Percentiles rank a stretch among this genome's conserved stretches.
These are phyloP conservation scores for Chaetomium sp. DNA, from an alignment of 2,329 filamentous ascomycete genomes.

Conservation along the genomic window DNA sequence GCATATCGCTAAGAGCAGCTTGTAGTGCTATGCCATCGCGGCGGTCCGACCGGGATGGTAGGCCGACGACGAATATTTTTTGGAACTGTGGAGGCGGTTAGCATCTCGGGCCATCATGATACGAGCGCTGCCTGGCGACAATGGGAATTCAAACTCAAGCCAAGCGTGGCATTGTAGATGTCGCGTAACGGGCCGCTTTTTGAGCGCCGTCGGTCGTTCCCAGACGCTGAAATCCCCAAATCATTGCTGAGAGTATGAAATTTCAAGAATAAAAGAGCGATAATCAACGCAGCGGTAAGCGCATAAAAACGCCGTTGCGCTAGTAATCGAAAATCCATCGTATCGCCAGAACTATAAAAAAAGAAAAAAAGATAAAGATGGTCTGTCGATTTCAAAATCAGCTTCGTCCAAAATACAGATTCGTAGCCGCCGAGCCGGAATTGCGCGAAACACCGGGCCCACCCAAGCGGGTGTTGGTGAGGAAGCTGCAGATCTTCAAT, in stretches of 20 bases:
- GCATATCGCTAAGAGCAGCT: constrained; percentile 47
- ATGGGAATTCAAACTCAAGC: constrained; percentile 7
- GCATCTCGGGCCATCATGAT: constrained; percentile 25
- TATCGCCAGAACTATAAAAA: not conserved
- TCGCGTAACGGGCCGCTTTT: constrained; percentile 1
- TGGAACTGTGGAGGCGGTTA: constrained; percentile 44
- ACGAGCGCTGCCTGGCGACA: not conserved
- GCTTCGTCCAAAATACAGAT: not conserved
- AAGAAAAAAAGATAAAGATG: not conserved
- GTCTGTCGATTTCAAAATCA: not conserved
- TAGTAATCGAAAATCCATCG: not conserved
- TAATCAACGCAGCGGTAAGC: not conserved
- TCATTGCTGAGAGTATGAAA: not conserved
- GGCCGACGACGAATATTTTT: constrained; percentile 53
- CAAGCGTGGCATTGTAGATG: constrained; percentile 14
- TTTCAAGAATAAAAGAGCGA: not conserved
- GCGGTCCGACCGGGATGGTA: constrained; percentile 52
- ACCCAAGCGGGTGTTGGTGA: not conserved
- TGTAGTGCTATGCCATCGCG: constrained; percentile 50
- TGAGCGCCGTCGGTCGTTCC: not conserved
- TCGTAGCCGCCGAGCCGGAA: not conserved
- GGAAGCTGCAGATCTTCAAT: not conserved
- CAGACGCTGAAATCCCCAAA: not conserved
- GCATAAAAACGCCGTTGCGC: not conserved
- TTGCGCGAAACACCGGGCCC: not conserved